These are phyloP conservation scores for Rhynchosporium agropyri DNA, from an alignment of 2,329 filamentous ascomycete species.

Conservation along the genomic window DNA sequence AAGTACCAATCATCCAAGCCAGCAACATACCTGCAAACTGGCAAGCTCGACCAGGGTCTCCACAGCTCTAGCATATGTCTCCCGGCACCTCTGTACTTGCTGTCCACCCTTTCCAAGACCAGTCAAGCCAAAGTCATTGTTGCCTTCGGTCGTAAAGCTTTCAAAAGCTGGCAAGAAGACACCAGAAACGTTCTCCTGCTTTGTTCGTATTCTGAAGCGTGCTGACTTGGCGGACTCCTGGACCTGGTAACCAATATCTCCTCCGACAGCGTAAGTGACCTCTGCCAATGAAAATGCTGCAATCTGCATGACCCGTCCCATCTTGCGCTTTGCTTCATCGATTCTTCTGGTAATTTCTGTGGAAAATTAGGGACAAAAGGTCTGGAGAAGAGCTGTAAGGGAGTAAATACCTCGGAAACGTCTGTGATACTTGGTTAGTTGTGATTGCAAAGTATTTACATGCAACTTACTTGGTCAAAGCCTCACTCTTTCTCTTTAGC, in stretches of 20 bases:
- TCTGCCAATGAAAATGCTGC: slow-evolving; percentile 96
- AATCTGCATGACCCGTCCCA: slow-evolving; percentile 99
- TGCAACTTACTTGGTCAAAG: slow-evolving; percentile 81
- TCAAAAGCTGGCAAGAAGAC: slow-evolving; percentile 94
- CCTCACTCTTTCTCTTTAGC: slow-evolving; percentile 97
- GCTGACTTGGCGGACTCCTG: slow-evolving; percentile 94
- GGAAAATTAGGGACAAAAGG: slow-evolving; percentile 16
- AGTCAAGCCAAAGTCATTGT: slow-evolving; percentile 94
- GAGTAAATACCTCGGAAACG: slow-evolving; percentile 77
- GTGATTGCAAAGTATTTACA: slow-evolving; percentile 3
- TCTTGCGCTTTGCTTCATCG: slow-evolving; percentile 98
- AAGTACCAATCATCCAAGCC: not conserved
- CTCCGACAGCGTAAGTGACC: slow-evolving; percentile 95
- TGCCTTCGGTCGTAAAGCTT: slow-evolving; percentile 83
- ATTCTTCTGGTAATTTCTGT: slow-evolving; percentile 96
- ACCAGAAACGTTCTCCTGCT: slow-evolving; percentile 98
- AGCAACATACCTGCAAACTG: slow-evolving; percentile 70
- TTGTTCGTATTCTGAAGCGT: slow-evolving; percentile 88
- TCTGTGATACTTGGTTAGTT: slow-evolving; percentile 50
- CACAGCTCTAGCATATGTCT: slow-evolving; percentile 94
- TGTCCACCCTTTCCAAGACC: slow-evolving; percentile 96
- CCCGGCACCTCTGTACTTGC: slow-evolving; percentile 90
- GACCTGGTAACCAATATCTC: slow-evolving; percentile 95
- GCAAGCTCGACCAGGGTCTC: slow-evolving; percentile 95
- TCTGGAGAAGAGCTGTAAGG: slow-evolving; percentile 10